These are phyloP conservation scores for Populus tomentosa DNA, from an alignment of 441 rosid species.

Conservation along the genomic window DNA sequence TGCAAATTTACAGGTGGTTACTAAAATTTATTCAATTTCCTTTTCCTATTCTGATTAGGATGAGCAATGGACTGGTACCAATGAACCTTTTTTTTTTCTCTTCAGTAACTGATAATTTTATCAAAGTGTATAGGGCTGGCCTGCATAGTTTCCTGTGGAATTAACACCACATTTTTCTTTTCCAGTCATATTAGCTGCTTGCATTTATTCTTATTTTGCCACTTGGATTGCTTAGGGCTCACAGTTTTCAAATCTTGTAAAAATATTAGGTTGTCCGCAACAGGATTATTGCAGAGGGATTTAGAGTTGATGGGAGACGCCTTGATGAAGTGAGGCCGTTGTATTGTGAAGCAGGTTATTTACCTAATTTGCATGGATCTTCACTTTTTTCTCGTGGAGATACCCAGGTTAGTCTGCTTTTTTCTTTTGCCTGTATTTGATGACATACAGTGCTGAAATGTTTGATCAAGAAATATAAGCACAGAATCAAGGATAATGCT, in stretches of 20 bases:
- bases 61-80: neutral
- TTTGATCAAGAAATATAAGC: neutral
- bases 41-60: neutral
- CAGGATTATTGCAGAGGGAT: conserved; percentile 82
- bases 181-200: neutral
- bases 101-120: too few relatives aligned
- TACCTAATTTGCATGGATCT: conserved; percentile 86
- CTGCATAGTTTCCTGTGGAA: too few relatives aligned
- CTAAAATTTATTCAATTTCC: neutral
- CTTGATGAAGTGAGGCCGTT: conserved; percentile 92
- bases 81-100: neutral
- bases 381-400: conserved; percentile 94
- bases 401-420: conserved; percentile 61
- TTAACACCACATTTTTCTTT: too few relatives aligned
- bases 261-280: conserved; percentile 76
- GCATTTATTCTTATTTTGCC: conserved; percentile 5
- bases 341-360: conserved; percentile 63
- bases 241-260: conserved; percentile 17
- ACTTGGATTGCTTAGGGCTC: conserved; percentile 14
- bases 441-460: neutral
- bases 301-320: conserved; percentile 87
- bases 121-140: too few relatives aligned
- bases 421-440: neutral
- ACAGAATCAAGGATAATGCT: neutral
- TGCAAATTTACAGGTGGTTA: neutral